These are phyloP conservation scores for Ophiostoma montium DNA, from an alignment of 2,329 filamentous ascomycete genomes.

Conservation along the genomic window DNA sequence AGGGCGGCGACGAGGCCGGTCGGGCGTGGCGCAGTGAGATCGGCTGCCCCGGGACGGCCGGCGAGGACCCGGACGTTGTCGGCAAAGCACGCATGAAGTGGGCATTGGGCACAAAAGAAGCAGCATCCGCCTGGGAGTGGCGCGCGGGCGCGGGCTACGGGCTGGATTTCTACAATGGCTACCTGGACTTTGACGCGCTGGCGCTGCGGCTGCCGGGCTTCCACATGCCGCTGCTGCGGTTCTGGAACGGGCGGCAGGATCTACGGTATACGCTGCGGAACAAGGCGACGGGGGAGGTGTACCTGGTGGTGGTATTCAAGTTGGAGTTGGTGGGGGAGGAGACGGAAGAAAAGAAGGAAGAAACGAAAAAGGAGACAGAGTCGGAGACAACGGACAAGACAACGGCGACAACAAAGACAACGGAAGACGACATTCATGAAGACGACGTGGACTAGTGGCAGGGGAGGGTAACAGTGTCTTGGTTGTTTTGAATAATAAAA, in stretches of 20 bases:
- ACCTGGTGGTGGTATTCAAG: constrained; percentile 71
- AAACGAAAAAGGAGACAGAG: constrained; percentile 14
- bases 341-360: constrained; percentile 42
- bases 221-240: constrained; percentile 56
- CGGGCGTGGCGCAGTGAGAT: constrained; percentile 28
- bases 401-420: neutral
- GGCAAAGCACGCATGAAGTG: constrained; percentile 44
- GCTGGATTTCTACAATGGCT: constrained; percentile 74
- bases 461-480: no score
- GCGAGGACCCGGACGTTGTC: constrained; percentile 17
- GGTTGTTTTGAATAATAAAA: no score
- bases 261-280: constrained; percentile 84
- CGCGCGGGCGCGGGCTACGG: constrained; percentile 37
- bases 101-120: constrained; percentile 33
- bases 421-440: constrained; percentile 18
- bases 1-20: constrained; percentile 49
- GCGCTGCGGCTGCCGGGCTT: constrained; percentile 60
- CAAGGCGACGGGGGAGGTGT: constrained; percentile 54
- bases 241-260: constrained; percentile 70
- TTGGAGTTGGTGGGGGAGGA: constrained; percentile 56
- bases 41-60: constrained; percentile 39
- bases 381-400: neutral
- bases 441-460: constrained; percentile 30
- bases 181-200: constrained; percentile 70
- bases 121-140: constrained; percentile 40